Evolutionary conservation across 345 rosid species (phyloP).

Genomic region (Rhizophora apiculata): DNA sequence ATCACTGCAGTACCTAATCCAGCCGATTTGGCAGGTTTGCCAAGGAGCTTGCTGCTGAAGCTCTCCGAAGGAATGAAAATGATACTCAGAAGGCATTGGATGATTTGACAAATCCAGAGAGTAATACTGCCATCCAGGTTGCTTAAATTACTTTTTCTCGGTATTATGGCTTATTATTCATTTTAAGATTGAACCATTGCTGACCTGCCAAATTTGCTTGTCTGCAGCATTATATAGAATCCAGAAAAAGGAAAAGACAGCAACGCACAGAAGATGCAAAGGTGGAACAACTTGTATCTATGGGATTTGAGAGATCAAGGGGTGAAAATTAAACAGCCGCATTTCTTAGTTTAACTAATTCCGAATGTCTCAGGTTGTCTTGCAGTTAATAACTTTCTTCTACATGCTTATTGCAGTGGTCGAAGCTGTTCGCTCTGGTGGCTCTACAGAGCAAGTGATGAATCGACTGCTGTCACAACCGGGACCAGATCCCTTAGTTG

Average conservation of each 20-base stretch:
- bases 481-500: slow-evolving; percentile 16
- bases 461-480: slow-evolving; percentile 42
- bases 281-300: slow-evolving; percentile 61
- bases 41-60: slow-evolving; percentile 82
- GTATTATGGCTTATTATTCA: not conserved
- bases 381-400: slow-evolving; percentile 8
- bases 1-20: not conserved
- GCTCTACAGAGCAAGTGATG: slow-evolving; percentile 47
- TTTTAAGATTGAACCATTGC: not conserved
- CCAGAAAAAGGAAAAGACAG: slow-evolving; percentile 68
- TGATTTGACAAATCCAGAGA: slow-evolving; percentile 73
- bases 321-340: slow-evolving; percentile 37
- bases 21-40: slow-evolving; percentile 57
- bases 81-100: slow-evolving; percentile 77
- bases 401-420: slow-evolving; percentile 39
- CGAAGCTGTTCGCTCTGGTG: slow-evolving; percentile 52
- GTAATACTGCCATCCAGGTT: slow-evolving; percentile 67
- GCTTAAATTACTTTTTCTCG: slow-evolving; percentile 4
- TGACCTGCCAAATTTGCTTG: slow-evolving; percentile 12
- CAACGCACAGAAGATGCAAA: slow-evolving; percentile 26
- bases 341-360: not conserved
- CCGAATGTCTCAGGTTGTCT: not conserved
- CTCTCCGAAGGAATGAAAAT: slow-evolving; percentile 86
- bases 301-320: slow-evolving; percentile 83
- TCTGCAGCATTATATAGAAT: slow-evolving; percentile 56